Base-by-base conservation (phyloP, 2,329 filamentous ascomycete species). In the Cladosporium sp. region DNA sequence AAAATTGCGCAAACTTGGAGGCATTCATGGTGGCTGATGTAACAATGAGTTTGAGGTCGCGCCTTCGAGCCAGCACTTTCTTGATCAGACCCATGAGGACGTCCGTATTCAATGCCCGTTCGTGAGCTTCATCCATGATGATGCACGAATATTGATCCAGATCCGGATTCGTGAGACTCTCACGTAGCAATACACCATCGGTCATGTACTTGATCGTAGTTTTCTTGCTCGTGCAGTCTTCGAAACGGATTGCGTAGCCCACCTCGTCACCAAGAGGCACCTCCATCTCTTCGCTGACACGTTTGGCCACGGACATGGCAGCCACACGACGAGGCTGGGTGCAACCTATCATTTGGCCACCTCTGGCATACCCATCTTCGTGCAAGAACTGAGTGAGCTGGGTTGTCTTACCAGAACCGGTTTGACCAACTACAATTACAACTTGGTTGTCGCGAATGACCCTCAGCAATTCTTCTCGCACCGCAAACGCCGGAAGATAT, bases 201-300 rank as follows among this genome's bases (percentile, higher is more conserved):
- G 94, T 99, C 92, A 99, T 97, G 73, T 99, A 99, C 75, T 99
- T 99, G 77, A 99, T 97, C 59, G 87, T 81, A 0, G 94, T 99
- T 58, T 97, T 89, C 65, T 91, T 91, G 77, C 91, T 96, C 1
- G 94, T 99, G 73, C 92, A 97, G 71, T 99, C 95, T 71, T 99
- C 94, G 68, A 99, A 99, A 55, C 94, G 91, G 70, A 99, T 99
- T 0, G 94, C 91, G 73, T 99, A 99, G 28, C 94, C 94, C 36
- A 99, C 95, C 0, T 87, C 83, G 57, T 88, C 87, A 49, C 94
- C 94, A 9, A 99, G 79, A 57, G 87, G 87, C 44, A 96, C 91
- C 65, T 96, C 90, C 95, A 99, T 99, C 76, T 99, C 94, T 75
- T 99, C 94, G 58, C 90, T 91, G 37, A 99, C 94, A 78, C 94